phyloP scores from a whole-genome alignment of 139 green algal species.

The Coccomyxa sp. region DNA sequence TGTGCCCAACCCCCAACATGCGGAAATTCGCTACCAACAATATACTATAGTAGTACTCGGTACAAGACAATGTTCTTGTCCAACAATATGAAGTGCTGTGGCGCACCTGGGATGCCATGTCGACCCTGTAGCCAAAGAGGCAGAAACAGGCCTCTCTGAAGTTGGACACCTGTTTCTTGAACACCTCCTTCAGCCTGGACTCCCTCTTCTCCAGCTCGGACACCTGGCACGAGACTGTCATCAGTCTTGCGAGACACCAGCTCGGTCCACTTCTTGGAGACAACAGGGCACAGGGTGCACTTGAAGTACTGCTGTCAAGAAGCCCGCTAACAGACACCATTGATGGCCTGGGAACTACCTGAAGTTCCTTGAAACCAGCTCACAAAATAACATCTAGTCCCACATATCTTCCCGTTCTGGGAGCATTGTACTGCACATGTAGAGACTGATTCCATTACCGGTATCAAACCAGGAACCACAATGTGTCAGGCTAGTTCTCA shows the following conservation, averaged over 20 bases:
- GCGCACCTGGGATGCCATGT: conserved; percentile 56
- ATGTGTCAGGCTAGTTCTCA: not conserved
- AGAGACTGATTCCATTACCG: no score
- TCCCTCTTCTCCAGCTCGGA: conserved; percentile 41
- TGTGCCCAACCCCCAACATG: no score
- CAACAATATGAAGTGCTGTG: not conserved
- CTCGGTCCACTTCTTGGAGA: not conserved
- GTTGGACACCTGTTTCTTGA: conserved; percentile 55
- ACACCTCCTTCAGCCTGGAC: conserved; percentile 61
- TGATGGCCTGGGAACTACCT: no score
- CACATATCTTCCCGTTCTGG: no score
- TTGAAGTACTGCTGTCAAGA: not conserved
- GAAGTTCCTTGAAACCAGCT: no score
- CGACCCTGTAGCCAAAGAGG: conserved; percentile 77
- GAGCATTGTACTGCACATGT: no score
- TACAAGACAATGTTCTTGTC: no score
- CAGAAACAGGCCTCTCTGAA: conserved; percentile 66
- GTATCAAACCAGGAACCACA: not conserved
- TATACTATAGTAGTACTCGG: no score
- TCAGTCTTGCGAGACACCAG: not conserved
- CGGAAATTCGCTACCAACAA: no score
- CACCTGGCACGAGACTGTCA: conserved; percentile 3
- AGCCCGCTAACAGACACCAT: not conserved
- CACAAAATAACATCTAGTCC: not conserved
- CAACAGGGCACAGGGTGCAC: not conserved